Evolutionary conservation across 176 grass and related monocot species (phyloP).

Genomic region (Zoysia pacifica): DNA sequence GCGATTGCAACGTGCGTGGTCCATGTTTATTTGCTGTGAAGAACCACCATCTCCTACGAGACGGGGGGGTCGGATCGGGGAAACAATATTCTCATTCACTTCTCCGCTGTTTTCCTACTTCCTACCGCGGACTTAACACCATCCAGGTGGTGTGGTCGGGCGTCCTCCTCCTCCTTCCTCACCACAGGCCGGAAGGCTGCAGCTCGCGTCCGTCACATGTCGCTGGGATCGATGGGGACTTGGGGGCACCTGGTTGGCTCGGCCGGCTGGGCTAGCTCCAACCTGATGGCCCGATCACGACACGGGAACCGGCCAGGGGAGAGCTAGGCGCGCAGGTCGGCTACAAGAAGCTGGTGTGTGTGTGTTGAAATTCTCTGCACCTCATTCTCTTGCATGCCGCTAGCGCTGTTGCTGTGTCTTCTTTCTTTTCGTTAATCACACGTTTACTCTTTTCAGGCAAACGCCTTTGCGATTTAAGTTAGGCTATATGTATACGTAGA

Average conservation of each 20-base stretch:
- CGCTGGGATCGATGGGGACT: background rate
- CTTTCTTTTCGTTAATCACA: too few relatives aligned
- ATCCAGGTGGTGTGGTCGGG: background rate
- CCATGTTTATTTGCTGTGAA: conserved; percentile 6
- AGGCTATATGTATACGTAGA: too few relatives aligned
- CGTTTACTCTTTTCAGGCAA: too few relatives aligned
- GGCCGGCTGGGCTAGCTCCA: background rate
- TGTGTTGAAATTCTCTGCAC: too few relatives aligned
- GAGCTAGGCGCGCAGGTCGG: background rate
- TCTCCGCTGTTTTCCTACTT: background rate
- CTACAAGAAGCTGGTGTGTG: too few relatives aligned
- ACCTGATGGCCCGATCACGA: conserved; percentile 11
- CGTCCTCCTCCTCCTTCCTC: background rate
- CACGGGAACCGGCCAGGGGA: background rate
- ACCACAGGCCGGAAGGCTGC: background rate
- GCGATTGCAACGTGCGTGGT: background rate
- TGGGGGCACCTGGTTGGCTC: background rate
- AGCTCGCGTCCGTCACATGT: background rate
- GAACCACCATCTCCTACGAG: conserved; percentile 10
- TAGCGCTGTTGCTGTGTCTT: too few relatives aligned
- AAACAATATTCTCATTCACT: background rate
- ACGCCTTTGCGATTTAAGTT: too few relatives aligned
- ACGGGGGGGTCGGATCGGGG: background rate
- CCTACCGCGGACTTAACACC: too few relatives aligned
- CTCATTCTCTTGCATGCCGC: too few relatives aligned